These are phyloP conservation scores for Umbelopsis isabellina DNA, from an alignment of 192 early-diverging fungal genomes.

Conservation along the genomic window DNA sequence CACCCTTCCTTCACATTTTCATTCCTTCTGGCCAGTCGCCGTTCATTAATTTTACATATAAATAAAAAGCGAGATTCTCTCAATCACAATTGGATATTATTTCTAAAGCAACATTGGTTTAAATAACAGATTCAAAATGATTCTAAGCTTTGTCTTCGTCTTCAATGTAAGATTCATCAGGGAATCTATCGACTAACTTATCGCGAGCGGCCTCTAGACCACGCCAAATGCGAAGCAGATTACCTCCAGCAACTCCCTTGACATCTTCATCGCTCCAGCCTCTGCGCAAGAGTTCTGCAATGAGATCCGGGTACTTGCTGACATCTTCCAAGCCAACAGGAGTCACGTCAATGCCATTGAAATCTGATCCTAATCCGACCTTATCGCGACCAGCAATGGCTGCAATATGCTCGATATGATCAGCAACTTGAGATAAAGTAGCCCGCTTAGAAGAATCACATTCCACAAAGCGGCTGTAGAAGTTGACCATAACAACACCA, in stretches of 20 bases:
- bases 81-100: too few species aligned
- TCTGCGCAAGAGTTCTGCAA: constrained; percentile 40
- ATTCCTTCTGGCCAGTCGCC: too few species aligned
- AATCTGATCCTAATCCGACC: constrained; percentile 70
- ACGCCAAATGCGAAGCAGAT: constrained; percentile 44
- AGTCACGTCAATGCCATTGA: constrained; percentile 56
- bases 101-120: too few species aligned
- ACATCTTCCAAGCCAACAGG: constrained; percentile 64
- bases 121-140: neutral
- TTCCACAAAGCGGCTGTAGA: constrained; percentile 51
- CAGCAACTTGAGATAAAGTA: constrained; percentile 49
- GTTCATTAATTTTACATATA: too few species aligned
- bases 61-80: too few species aligned
- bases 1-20: too few species aligned
- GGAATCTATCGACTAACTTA: constrained; percentile 29
- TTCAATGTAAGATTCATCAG: constrained; percentile 27
- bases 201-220: constrained; percentile 43
- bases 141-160: neutral
- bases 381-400: constrained; percentile 52
- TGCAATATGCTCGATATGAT: constrained; percentile 62
- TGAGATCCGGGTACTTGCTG: constrained; percentile 44
- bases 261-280: constrained; percentile 47
- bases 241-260: constrained; percentile 44
- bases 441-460: constrained; percentile 36
- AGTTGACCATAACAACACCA: constrained; percentile 70